Base-by-base conservation (phyloP, 140 eudicot species). In the Senecio squalidus region DNA sequence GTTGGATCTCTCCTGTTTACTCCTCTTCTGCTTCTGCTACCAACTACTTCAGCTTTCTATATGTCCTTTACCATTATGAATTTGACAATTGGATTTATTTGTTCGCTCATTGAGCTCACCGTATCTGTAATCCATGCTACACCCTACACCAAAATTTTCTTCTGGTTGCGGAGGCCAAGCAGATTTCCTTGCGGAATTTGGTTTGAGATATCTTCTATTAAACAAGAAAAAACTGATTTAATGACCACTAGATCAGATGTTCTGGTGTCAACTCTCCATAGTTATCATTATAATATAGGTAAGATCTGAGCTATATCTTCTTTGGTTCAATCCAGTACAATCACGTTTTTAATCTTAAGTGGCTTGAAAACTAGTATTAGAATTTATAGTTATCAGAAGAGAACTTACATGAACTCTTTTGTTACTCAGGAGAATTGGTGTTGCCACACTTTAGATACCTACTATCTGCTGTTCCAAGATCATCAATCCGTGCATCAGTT, bases 171-270 rank as follows among this genome's bases (percentile, higher is more conserved):
- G 67, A 75, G 62, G 43, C 76, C 77, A 21, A 73, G 80, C 53
- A 80, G 99, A 88, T 93, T 84, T 64, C 96, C 99, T 24, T 74
- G 78, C 50, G 96, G 99, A 56, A 66, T 93, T 61, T 93, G 96
- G 96, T 71, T 93, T 43, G 85, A 88, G 66, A 62, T 88, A 28
- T 45, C 67, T 36, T 38, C 64, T 61, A 65, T 57, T 61, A 74
- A 61, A 57, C 73, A 36, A 40, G 66, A 58, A 64, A 50, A 27
- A 43, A 56, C 23, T 30, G 44, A 59, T 63, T 56, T 40, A 21
- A 23, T 41, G 46, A 57, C 58, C 39, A 45, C 66, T 43, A 34
- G 66, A 73, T 72, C 75, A 15, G 60, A 68, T 55, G 16, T 74
- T 74, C 60, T 92, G 68, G 82, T 82, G 53, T 78, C 94, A 26